Evolutionary conservation across 805 yeast genomes (phyloP), one percentile per base, ranked within the genome.

Genomic region (Lachancea sp.): DNA sequence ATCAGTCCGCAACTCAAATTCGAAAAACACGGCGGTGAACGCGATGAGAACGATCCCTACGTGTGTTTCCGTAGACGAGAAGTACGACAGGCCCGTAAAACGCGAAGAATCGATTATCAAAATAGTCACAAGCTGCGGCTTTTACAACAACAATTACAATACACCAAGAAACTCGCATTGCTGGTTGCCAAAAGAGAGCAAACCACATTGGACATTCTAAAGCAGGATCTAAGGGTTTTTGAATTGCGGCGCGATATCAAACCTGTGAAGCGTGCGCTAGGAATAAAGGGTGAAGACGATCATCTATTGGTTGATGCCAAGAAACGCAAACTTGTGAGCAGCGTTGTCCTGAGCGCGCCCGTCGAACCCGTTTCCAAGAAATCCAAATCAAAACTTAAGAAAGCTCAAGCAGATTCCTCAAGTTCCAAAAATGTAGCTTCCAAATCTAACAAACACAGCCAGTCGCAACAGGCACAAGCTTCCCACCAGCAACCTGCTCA

Each of bases 51-150:
- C 48, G 97, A 93, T 63, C 98, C 99, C 1, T 93, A 93, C 64
- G 83, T 88, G 34, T 88, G 97, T 69, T 93, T 93, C 72, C 78
- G 99, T 58, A 81, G 96, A 54, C 83, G 99, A 64, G 98, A 90
- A 59, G 83, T 88, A 52, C 79, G 99, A 53, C 97, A 86, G 60
- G 93, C 95, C 26, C 83, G 99, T 64, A 93, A 93, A 64, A 93
- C 99, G 0, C 79, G 99, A 64, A 79, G 98, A 52, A 86, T 96
- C 0, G 99, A 93, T 68, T 77, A 85, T 29, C 85, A 88, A 55
- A 88, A 93, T 54, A 82, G 89, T 12, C 97, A 90, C 63, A 78
- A 90, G 52, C 71, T 93, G 41, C 75, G 93, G 18, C 62, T 77
- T 46, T 69, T 93, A 27, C 86, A 84, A 50, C 74, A 75, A 49